These are phyloP conservation scores for Digitaria exilis DNA, from an alignment of 202 grass and related monocot species.

Conservation along the genomic window DNA sequence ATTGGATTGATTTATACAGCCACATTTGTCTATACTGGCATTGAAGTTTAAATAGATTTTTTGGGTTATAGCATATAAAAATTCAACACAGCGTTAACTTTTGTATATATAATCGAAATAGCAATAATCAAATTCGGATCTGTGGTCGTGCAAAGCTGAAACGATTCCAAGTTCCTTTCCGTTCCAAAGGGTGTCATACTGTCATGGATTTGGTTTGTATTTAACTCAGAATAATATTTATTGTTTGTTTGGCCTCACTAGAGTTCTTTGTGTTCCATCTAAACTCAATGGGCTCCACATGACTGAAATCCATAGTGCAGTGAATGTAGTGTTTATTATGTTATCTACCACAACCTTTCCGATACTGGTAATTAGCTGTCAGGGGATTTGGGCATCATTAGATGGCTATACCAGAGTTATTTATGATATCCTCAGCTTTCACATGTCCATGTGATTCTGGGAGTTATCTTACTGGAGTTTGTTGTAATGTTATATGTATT, in stretches of 20 bases:
- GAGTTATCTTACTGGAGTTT: slow-evolving; percentile 1
- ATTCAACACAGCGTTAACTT: neutral
- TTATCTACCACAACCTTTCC: neutral
- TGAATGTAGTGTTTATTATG: slow-evolving; percentile 23
- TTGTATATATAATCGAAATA: slow-evolving; percentile 7
- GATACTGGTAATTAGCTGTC: neutral
- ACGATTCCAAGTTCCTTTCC: neutral
- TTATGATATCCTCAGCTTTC: neutral
- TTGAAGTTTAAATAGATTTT: slow-evolving; percentile 1
- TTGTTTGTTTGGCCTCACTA: slow-evolving; percentile 24
- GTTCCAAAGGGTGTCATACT: neutral
- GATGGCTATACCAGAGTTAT: neutral
- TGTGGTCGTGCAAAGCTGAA: neutral
- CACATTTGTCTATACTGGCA: neutral
- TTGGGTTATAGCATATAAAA: neutral
- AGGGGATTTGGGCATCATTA: neutral
- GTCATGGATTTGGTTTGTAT: slow-evolving; percentile 16
- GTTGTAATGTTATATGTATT: neutral
- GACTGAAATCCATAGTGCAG: neutral
- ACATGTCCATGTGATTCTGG: neutral
- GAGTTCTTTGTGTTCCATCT: neutral
- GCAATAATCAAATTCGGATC: slow-evolving; percentile 18
- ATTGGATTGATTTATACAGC: slow-evolving; percentile 12
- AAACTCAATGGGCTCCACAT: slow-evolving; percentile 21
- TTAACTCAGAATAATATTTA: neutral